Evolutionary conservation across 139 green algal genomes (phyloP).

Genomic region (Chlamydomonas sp.): DNA sequence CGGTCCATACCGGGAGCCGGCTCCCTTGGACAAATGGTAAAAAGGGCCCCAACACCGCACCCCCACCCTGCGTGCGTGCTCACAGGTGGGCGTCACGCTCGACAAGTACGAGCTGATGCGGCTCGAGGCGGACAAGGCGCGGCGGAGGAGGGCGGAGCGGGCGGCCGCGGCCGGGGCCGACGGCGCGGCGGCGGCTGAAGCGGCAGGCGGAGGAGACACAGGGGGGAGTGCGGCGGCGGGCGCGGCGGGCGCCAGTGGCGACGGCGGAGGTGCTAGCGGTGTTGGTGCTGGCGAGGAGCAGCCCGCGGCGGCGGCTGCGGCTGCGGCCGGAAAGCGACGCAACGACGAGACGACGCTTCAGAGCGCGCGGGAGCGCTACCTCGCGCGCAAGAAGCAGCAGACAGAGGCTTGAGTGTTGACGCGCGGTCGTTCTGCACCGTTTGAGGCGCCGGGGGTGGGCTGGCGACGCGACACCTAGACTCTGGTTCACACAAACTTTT

Average conservation of each 20-base stretch:
- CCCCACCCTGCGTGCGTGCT: too few species aligned
- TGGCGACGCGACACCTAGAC: too few species aligned
- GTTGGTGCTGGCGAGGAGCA: background rate
- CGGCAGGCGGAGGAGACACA: background rate
- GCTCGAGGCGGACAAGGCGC: constrained; percentile 27
- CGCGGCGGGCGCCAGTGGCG: background rate
- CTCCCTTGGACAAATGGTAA: too few species aligned
- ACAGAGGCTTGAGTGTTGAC: background rate
- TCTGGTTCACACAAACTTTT: too few species aligned
- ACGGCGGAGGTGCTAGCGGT: too few species aligned
- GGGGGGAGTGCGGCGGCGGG: background rate
- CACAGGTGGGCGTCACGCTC: constrained; percentile 12
- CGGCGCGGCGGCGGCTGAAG: background rate
- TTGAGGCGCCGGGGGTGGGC: too few species aligned
- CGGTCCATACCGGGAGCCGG: too few species aligned
- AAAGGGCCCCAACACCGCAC: too few species aligned
- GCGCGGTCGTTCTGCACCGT: background rate
- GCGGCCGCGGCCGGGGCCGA: background rate
- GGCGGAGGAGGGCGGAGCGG: background rate
- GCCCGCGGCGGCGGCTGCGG: background rate
- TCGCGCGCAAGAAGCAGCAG: constrained; percentile 52
- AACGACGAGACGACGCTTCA: constrained; percentile 54
- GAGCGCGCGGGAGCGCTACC: constrained; percentile 66
- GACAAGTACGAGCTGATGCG: constrained; percentile 30
- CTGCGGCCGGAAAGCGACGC: constrained; percentile 28